phyloP scores from a whole-genome alignment of 1,284 basidiomycete species.

The Malassezia equina region DNA sequence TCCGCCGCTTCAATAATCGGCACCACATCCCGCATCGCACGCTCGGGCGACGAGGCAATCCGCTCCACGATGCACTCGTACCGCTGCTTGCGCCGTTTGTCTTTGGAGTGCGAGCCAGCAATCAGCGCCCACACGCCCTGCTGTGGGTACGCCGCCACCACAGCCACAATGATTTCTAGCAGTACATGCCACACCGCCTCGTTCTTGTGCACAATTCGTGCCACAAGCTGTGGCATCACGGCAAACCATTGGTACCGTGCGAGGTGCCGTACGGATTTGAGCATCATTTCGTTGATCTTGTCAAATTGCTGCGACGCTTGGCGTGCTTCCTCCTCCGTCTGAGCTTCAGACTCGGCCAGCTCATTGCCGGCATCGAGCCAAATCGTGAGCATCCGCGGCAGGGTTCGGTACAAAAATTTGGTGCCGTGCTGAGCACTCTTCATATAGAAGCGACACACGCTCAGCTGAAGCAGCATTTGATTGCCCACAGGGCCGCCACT shows the following conservation, averaged over 20 bases:
- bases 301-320: conserved; percentile 26
- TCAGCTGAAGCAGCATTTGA: conserved; percentile 35
- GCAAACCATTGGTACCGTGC: conserved; percentile 68
- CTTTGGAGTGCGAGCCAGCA: conserved; percentile 76
- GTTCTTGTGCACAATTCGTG: conserved; percentile 75
- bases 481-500: conserved; percentile 51
- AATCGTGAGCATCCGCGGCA: conserved; percentile 84
- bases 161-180: conserved; percentile 61
- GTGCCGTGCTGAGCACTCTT: conserved; percentile 72
- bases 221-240: conserved; percentile 92
- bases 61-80: conserved; percentile 57
- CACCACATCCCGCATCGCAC: conserved; percentile 25
- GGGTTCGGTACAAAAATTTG: conserved; percentile 92
- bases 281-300: conserved; percentile 52
- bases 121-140: conserved; percentile 91
- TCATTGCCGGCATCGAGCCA: conserved; percentile 87
- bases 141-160: conserved; percentile 72
- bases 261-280: conserved; percentile 63
- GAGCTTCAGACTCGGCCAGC: conserved; percentile 17
- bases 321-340: conserved; percentile 20
- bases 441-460: conserved; percentile 62
- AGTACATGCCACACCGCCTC: conserved; percentile 61
- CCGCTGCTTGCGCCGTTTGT: conserved; percentile 57
- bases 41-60: conserved; percentile 14
- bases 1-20: conserved; percentile 29